Evolutionary conservation across 768 basidiomycete genomes (phyloP).

Genomic region (Paxillus rubicundulus): DNA sequence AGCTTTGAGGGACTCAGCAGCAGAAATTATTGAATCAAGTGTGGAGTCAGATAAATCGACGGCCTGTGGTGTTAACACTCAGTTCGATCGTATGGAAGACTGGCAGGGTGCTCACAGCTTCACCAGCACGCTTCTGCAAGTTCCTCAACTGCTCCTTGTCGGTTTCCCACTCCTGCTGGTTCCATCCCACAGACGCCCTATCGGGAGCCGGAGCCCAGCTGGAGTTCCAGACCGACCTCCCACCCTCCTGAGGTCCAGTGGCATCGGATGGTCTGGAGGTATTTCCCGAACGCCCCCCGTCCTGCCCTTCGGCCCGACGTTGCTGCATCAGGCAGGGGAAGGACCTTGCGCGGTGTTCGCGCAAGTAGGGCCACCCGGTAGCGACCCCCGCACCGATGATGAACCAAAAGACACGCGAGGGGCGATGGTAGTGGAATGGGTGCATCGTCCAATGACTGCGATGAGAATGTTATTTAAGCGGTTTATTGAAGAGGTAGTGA

Average conservation of each 20-base stretch:
- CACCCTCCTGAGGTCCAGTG: slow-evolving; percentile 4
- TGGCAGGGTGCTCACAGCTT: slow-evolving; percentile 38
- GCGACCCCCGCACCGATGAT: slow-evolving; percentile 50
- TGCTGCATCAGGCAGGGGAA: slow-evolving; percentile 28
- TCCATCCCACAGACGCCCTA: slow-evolving; percentile 21
- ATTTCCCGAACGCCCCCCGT: slow-evolving; percentile 11
- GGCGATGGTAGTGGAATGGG: slow-evolving; percentile 31
- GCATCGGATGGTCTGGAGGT: slow-evolving; percentile 4
- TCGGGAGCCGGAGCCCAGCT: slow-evolving; percentile 5
- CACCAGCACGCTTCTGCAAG: slow-evolving; percentile 48
- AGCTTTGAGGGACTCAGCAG: slow-evolving; percentile 56
- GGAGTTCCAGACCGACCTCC: slow-evolving; percentile 6
- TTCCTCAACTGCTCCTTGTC: slow-evolving; percentile 47
- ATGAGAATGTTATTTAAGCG: neutral
- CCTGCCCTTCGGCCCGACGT: slow-evolving; percentile 16
- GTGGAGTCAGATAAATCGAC: slow-evolving; percentile 65
- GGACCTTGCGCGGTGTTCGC: slow-evolving; percentile 37
- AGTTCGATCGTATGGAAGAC: neutral
- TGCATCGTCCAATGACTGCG: slow-evolving; percentile 16
- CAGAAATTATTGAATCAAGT: slow-evolving; percentile 56
- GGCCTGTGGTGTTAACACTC: slow-evolving; percentile 35
- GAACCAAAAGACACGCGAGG: slow-evolving; percentile 72
- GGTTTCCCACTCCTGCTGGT: slow-evolving; percentile 41
- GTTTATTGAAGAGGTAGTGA: neutral
- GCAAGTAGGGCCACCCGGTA: slow-evolving; percentile 39